Evolutionary conservation across 2,329 filamentous ascomycete genomes (phyloP).

Genomic region (Aspergillus pseudoviridinutans): DNA sequence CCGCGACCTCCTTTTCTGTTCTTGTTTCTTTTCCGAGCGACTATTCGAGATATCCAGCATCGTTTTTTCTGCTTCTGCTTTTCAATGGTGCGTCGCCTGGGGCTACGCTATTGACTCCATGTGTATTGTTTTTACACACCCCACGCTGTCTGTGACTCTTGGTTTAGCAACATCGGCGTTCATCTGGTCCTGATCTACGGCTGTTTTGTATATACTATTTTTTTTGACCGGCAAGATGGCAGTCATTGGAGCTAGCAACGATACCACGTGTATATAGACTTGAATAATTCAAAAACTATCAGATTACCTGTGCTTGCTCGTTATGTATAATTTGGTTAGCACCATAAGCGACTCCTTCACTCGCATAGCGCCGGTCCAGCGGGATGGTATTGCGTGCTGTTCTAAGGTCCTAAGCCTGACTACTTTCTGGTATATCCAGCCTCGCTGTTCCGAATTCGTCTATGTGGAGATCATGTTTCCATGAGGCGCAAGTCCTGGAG

Average conservation of each 20-base stretch:
- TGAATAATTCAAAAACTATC: background rate
- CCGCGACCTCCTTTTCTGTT: slow-evolving; percentile 3
- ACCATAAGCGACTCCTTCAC: too few relatives aligned
- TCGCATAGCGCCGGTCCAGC: background rate
- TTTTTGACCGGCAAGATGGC: slow-evolving; percentile 6
- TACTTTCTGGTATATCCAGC: too few relatives aligned
- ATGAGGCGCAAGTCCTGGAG: too few relatives aligned
- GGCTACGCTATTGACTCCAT: slow-evolving; percentile 13
- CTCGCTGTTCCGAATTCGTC: too few relatives aligned
- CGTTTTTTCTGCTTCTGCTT: slow-evolving; percentile 7
- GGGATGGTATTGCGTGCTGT: too few relatives aligned
- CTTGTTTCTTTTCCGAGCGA: slow-evolving; percentile 7
- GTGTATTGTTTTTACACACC: background rate
- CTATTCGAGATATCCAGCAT: slow-evolving; percentile 26
- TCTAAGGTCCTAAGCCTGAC: too few relatives aligned
- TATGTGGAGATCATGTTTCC: too few relatives aligned
- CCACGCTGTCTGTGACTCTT: slow-evolving; percentile 1
- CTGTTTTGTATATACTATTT: slow-evolving; percentile 9
- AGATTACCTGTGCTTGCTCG: background rate
- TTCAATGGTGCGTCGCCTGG: slow-evolving; percentile 12
- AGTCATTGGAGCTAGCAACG: background rate
- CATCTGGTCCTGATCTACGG: background rate
- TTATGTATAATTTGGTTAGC: background rate
- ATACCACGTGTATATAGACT: background rate
- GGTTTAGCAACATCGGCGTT: slow-evolving; percentile 3